These are phyloP conservation scores for Megacollybia marginata DNA, from an alignment of 768 basidiomycete species.

Conservation along the genomic window DNA sequence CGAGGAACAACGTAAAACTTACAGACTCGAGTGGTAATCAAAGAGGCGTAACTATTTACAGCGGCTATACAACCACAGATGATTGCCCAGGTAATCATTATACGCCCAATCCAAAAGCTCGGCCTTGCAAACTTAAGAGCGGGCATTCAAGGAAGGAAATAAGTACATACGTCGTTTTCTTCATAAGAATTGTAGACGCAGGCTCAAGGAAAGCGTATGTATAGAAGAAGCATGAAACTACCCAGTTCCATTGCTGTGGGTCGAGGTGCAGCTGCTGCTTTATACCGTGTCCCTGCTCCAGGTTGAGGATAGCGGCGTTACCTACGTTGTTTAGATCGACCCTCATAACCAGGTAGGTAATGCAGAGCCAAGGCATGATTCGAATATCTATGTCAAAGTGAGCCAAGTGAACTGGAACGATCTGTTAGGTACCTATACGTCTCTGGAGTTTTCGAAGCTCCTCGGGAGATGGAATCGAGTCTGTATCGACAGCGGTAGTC, in stretches of 20 bases:
- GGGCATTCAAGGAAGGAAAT: constrained; percentile 4
- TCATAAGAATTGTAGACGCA: constrained; percentile 11
- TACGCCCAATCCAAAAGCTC: constrained; percentile 3
- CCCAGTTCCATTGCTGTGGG: constrained; percentile 17
- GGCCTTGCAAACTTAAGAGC: background rate
- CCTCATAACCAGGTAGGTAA: constrained; percentile 14
- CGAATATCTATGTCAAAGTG: background rate
- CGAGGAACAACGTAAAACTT: constrained; percentile 4
- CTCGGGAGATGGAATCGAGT: background rate
- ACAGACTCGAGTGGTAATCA: constrained; percentile 12
- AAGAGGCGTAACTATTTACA: constrained; percentile 9
- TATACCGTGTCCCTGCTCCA: constrained; percentile 12
- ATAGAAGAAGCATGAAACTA: constrained; percentile 15
- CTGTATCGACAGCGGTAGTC: too few relatives aligned
- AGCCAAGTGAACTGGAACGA: background rate
- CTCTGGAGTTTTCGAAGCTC: constrained; percentile 3
- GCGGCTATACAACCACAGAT: constrained; percentile 12
- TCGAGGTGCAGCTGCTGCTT: constrained; percentile 10
- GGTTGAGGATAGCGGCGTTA: constrained; percentile 15
- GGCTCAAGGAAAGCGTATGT: constrained; percentile 13
- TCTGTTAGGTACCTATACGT: constrained; percentile 9
- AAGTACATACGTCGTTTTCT: constrained; percentile 10
- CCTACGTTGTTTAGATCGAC: constrained; percentile 14
- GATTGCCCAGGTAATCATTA: constrained; percentile 16
- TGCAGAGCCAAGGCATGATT: constrained; percentile 9